Base-by-base conservation (phyloP, 2,329 filamentous ascomycete genomes). In the Cercospora sojina region DNA sequence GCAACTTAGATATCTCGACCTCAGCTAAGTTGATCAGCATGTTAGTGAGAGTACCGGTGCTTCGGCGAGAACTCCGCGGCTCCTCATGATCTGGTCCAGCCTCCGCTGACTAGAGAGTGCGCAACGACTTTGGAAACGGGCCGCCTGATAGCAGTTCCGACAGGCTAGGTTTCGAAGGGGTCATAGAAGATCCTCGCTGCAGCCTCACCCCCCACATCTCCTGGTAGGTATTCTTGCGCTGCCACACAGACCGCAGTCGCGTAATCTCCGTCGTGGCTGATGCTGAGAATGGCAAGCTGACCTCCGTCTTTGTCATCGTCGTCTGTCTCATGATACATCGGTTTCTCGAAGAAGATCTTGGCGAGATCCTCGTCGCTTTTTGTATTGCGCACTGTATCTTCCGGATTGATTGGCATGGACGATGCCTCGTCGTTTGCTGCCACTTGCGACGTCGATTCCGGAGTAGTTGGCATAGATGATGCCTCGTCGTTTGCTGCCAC, bases 221-320 rank as follows among this genome's bases (percentile, higher is more conserved):
- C 70, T 7, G 55, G 55, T 31, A 62, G 41, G 25, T 73, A 67
- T 64, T 73, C 70, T 13, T 68, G 66, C 5, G 77, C 76, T n/a
- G 85, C 87, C 35, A 92, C 70, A 69, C 89, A 91, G 0, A 89
- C 83, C 6, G 90, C 90, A 20, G 85, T 88, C 9, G 92, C 92
- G 79, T 93, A 96, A 7, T 92, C 89, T 1, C 87, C 89, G 77
- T 97, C 93, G 77, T 97, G 93, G 74, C 90, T 95, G 72, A 97
- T 96, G 67, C 90, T 94, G 53, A 97, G 76, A 73, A 86, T 83
- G 13, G 88, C 92, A 59, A 87, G 81, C 70, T 87, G 85, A n/a
- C 79, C 51, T n/a, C 25, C 10, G 31, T 35, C 7, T 5, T 32
- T 23, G 9, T 49, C 23, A 2, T 57, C 5, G 49, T 49, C 59